phyloP scores from a whole-genome alignment of 805 yeast genomes.

The Candida methanosorbosa region DNA sequence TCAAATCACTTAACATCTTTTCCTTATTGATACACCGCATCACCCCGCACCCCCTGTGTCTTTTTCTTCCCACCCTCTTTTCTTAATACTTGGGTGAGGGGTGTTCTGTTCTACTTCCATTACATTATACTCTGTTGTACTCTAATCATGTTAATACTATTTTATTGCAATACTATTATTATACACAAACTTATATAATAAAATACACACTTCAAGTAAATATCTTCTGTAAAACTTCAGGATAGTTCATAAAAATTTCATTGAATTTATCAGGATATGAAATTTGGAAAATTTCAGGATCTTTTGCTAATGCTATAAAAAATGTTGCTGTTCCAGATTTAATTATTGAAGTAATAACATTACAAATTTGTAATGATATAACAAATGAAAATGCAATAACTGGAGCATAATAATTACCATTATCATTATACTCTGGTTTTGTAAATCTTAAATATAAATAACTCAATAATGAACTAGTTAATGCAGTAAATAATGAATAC shows the following conservation, averaged over 20 bases:
- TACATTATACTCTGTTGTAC: background rate
- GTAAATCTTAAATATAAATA: constrained; percentile 51
- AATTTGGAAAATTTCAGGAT: constrained; percentile 73
- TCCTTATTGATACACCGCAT: too few relatives aligned
- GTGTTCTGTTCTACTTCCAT: too few relatives aligned
- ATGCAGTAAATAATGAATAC: constrained; percentile 69
- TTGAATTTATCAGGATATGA: constrained; percentile 50
- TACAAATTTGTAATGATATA: constrained; percentile 55
- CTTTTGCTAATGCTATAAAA: constrained; percentile 73
- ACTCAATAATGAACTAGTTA: constrained; percentile 49
- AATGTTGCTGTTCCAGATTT: constrained; percentile 78
- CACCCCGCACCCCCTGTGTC: background rate
- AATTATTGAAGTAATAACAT: constrained; percentile 34
- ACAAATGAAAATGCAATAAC: constrained; percentile 67
- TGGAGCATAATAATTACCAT: constrained; percentile 29
- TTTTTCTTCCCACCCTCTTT: background rate
- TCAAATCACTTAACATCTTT: too few relatives aligned
- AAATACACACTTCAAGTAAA: too few relatives aligned
- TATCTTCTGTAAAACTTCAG: constrained; percentile 33
- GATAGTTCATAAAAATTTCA: constrained; percentile 39
- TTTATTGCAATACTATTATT: background rate
- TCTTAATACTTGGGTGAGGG: too few relatives aligned
- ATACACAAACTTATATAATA: too few relatives aligned
- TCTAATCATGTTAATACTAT: background rate
- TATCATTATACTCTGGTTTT: constrained; percentile 43